Base-by-base conservation (phyloP, 2,329 filamentous ascomycete species). In the Pyrenophora tritici-repentis region DNA sequence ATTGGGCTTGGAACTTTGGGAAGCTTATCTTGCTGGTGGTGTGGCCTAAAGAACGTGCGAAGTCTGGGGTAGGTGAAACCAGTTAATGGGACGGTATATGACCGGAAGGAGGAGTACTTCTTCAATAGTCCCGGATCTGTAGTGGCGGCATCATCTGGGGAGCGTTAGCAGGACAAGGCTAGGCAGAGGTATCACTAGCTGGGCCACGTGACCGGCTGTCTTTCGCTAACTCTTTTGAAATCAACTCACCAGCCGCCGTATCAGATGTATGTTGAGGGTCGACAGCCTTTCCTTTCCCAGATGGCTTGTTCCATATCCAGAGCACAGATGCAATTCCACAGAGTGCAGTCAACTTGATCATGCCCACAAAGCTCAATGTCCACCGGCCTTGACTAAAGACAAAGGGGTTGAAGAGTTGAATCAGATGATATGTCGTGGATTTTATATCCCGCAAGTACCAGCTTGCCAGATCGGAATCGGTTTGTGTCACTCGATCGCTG, bases 1-100 rank as follows among this genome's bases (percentile, higher is more conserved):
- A 97, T 76, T 0, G 89, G 86, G 0, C 83, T 81, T 1, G 90
- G 89, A 55, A 86, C 81, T 35, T 79, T 82, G 2, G 90, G 91
- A 3, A 97, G 81, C 71, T 94, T 89, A 53, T 86, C 83, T n/a
- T 87, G 85, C 67, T 97, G 91, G 16, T 86, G 83, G 74, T 97
- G 94, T 47, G 84, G 84, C 49, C 88, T 84, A 75, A 88, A 92
- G 73, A 97, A 97, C 36, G 92, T 86, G 49, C 93, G 86, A 56
- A 97, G 81, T 26, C 81, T 83, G 2, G 86, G 82, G 70, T 97
- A 97, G 7, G 83, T 86, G 58, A 86, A 79, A 32, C 81, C 75
- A 41, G 74, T 86, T 22, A 74, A 75, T 13, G 79, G 80, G 2
- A 91, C 92, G n/a, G 81, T 86, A 72, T 91, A 96, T 4, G 86